Evolutionary conservation across 1,139 yeast species (phyloP), one percentile per base, ranked within the genome.

Genomic region (Blastobotrys ciferrii): DNA sequence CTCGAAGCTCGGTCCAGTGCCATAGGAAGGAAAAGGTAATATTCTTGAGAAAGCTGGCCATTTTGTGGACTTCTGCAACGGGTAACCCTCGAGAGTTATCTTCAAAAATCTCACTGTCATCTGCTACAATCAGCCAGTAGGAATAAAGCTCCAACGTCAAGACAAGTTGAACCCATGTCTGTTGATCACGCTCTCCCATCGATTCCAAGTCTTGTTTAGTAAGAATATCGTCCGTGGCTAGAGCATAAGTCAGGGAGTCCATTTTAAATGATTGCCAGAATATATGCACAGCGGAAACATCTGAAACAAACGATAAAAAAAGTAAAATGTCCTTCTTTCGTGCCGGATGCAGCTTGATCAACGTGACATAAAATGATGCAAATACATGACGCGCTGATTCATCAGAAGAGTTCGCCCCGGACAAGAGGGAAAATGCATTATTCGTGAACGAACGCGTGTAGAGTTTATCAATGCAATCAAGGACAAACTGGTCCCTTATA

Each of bases 51-150:
- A 83, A 78, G 1, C 58, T 52, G 2, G 82, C 70, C 52, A 86
- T 72, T 0, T 66, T 60, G 2, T 58, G 53, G 4, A 83, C 74
- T n/a, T 79, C 75, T 0, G 67, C 71, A 13, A 71, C 57, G 0
- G 76, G 64, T n/a, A 86, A 64, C 32, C 79, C 66, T 23, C 55
- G 57, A 9, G 50, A 45, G 6, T 45, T 51, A 23, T 48, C 56
- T 32, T 55, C 52, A 41, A 61, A 52, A 46, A 84, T 68, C 59
- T 85, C 95, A 18, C 72, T 67, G 61, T 88, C 96, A 52, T 82
- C 86, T 0, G 91, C 79, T 2, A 88, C 80, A 32, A 82, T 76
- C 19, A 83, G 63, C 66, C 80, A 72, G 55, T 80, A 79, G 3
- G 82, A 77, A 46, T 80, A 71, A 1, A 82, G 58, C 51, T 81